These are phyloP conservation scores for Hericium coralloides DNA, from an alignment of 768 basidiomycete species.

Conservation along the genomic window DNA sequence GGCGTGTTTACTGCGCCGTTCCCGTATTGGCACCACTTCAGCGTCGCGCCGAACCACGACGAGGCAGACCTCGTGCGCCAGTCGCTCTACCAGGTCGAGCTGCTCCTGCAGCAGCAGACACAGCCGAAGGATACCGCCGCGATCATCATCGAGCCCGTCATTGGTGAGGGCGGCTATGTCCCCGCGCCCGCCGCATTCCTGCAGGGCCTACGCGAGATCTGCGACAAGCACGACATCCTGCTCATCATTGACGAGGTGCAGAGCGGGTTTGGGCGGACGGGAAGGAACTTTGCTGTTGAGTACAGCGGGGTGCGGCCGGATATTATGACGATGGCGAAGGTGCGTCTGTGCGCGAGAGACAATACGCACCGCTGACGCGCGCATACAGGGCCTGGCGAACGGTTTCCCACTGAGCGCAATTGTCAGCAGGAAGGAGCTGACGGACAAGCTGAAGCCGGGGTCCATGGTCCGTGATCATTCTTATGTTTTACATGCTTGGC, in stretches of 20 bases:
- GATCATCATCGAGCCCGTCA: conserved; percentile 87
- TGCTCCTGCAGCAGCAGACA: conserved; percentile 73
- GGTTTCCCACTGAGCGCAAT: conserved; percentile 92
- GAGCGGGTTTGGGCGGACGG: conserved; percentile 84
- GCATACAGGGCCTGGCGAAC: conserved; percentile 64
- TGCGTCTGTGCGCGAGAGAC: conserved; percentile 13
- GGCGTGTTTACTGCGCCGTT: conserved; percentile 75
- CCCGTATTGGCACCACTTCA: conserved; percentile 90
- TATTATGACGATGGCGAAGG: conserved; percentile 86
- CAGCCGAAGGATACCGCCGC: conserved; percentile 83
- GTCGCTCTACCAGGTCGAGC: conserved; percentile 74
- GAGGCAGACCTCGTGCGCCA: conserved; percentile 48
- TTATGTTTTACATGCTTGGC: not conserved
- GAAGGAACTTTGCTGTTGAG: conserved; percentile 73
- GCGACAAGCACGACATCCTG: conserved; percentile 79
- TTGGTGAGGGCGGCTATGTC: conserved; percentile 95
- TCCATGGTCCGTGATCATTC: conserved; percentile 45
- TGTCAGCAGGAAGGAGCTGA: conserved; percentile 70
- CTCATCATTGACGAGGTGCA: conserved; percentile 87
- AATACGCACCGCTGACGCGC: not conserved
- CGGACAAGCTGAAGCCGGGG: conserved; percentile 72
- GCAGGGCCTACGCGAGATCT: conserved; percentile 70
- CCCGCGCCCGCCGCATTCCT: conserved; percentile 78
- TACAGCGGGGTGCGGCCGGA: conserved; percentile 83
- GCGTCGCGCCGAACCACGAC: conserved; percentile 45